Base-by-base conservation (phyloP, 1,284 basidiomycete species). In the Austroboletus novae-zelandiae region DNA sequence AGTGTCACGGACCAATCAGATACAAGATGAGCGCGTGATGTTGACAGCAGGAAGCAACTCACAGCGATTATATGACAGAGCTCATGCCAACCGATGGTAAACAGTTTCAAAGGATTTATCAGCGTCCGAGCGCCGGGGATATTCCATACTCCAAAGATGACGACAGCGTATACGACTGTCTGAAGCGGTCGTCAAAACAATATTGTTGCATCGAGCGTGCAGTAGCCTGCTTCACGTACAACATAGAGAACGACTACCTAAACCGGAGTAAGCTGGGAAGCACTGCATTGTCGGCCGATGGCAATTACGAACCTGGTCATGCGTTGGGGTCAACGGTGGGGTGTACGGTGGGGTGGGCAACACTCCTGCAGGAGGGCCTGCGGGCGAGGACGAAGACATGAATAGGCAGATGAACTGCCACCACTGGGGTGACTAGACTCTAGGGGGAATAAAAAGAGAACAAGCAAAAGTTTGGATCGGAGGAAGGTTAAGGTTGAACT, bases 21-120 rank as follows among this genome's bases (percentile, higher is more conserved):
- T n/a, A 17, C 32, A 44, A 47, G 44, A 48, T 60, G 45, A 56
- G 53, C n/a, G 9, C 27, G 27, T 6, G 27, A 27, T 27, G 27
- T 27, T 8, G 27, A 47, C 27, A 15, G 25, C 27, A 30, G 36
- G 15, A 42, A 52, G 40, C 52, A 47, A 73, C 84, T 52, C 57
- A 90, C 89, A 43, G 81, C 79, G 48, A 77, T 73, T 64, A 90
- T 86, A 65, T 91, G 89, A 62, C 85, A 91, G n/a, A 91, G 73
- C 62, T 91, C 89, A 62, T 91, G 89, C 79, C 81, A 88, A 36
- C 89, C 89, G 56, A 91, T 90, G 45, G 88, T 88, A 61, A 91
- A 85, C 25, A 91, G 73, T 66, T 91, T 91, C 57, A 91, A 74
- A 8, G 89, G 89, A 60, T 81, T 89, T 60, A 91, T 89, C 68